These are phyloP conservation scores for Microsporum ferrugineum DNA, from an alignment of 2,329 filamentous ascomycete species.

Conservation along the genomic window DNA sequence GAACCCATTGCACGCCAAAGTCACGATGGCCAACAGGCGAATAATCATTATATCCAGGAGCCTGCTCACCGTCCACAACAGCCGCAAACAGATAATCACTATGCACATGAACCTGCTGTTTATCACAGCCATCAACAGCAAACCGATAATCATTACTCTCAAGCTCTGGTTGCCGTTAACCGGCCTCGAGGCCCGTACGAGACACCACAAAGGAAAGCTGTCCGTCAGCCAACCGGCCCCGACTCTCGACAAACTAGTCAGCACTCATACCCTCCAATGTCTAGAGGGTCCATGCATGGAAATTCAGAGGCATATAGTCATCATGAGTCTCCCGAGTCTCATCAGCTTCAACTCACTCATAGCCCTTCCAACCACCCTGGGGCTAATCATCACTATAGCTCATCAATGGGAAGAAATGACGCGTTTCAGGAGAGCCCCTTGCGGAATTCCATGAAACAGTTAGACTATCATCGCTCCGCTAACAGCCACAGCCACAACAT, in stretches of 20 bases:
- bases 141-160: conserved; percentile 3
- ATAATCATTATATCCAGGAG: conserved; percentile 1
- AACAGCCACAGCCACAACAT: background rate
- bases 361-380: background rate
- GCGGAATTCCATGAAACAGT: conserved; percentile 19
- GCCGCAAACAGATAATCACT: background rate
- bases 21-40: background rate
- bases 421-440: conserved; percentile 20
- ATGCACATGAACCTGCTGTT: background rate
- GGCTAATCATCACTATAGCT: conserved; percentile 10
- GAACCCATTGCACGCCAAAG: background rate
- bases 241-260: conserved; percentile 6
- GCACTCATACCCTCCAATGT: conserved; percentile 8
- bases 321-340: conserved; percentile 2
- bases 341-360: background rate
- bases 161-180: background rate
- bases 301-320: conserved; percentile 1
- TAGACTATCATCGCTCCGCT: conserved; percentile 12
- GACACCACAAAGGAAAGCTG: conserved; percentile 8
- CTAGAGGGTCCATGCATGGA: conserved; percentile 8
- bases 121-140: background rate
- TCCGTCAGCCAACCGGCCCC: conserved; percentile 5
- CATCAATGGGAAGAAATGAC: conserved; percentile 16
- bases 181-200: conserved; percentile 8
- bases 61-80: conserved; percentile 3